phyloP scores from a whole-genome alignment of 805 yeast species.

The Yarrowia sp. region DNA sequence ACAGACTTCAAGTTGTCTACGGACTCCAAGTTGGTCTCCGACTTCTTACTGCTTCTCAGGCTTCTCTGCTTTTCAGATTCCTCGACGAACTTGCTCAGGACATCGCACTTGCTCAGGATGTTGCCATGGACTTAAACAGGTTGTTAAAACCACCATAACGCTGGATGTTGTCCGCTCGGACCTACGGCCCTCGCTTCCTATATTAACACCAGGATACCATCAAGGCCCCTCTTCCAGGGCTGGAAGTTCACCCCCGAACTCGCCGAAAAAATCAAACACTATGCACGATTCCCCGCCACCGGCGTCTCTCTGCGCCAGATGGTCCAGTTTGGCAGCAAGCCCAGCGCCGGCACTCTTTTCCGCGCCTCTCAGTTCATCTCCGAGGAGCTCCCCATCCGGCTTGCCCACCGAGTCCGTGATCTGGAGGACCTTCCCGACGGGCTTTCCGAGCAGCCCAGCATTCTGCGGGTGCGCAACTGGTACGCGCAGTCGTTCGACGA shows the following conservation, averaged over 20 bases:
- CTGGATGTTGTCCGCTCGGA: too few species aligned
- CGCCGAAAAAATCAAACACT: conserved; percentile 55
- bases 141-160: too few species aligned
- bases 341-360: conserved; percentile 74
- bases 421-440: conserved; percentile 77
- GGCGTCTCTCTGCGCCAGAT: conserved; percentile 81
- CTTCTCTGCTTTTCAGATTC: too few species aligned
- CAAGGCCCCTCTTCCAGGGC: conserved; percentile 26
- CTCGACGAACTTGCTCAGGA: too few species aligned
- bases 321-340: conserved; percentile 86
- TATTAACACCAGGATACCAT: background rate
- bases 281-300: conserved; percentile 75
- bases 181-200: background rate
- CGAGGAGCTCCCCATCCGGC: conserved; percentile 81
- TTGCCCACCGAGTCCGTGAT: conserved; percentile 83
- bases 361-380: conserved; percentile 81
- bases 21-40: too few species aligned
- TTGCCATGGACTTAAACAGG: too few species aligned
- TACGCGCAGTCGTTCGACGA: conserved; percentile 85
- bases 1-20: too few species aligned
- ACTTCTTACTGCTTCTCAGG: too few species aligned
- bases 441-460: conserved; percentile 68
- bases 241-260: conserved; percentile 45
- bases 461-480: conserved; percentile 78
- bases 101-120: too few species aligned